phyloP scores from a whole-genome alignment of 345 rosid genomes.

The Noccaea bulbosa region DNA sequence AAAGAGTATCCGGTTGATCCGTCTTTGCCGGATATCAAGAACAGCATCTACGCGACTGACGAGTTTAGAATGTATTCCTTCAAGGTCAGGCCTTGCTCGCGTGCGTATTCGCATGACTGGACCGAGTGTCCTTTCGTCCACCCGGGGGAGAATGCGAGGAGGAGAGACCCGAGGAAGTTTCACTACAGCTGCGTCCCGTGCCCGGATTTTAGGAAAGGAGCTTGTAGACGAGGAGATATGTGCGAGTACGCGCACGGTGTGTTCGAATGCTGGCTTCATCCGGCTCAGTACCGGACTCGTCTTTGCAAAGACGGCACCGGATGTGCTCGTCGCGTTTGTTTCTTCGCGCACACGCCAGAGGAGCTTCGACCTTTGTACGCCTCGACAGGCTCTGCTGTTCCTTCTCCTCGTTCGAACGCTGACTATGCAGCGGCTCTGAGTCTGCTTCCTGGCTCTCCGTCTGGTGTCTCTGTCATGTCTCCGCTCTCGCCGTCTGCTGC shows the following conservation, averaged over 20 bases:
- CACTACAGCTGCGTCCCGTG: slow-evolving; percentile 98
- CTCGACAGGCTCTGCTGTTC: slow-evolving; percentile 92
- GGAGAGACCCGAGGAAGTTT: slow-evolving; percentile 96
- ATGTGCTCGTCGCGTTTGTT: slow-evolving; percentile 90
- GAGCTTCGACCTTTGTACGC: slow-evolving; percentile 88
- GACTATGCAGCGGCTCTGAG: slow-evolving; percentile 82
- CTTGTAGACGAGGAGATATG: slow-evolving; percentile 93
- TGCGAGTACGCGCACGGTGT: slow-evolving; percentile 99
- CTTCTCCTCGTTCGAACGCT: slow-evolving; percentile 76
- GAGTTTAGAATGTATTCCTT: slow-evolving; percentile 97
- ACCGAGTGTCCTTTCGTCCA: slow-evolving; percentile 98
- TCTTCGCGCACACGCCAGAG: slow-evolving; percentile 90
- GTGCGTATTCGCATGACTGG: slow-evolving; percentile 99
- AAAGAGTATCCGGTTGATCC: slow-evolving; percentile 93
- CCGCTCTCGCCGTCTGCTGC: slow-evolving; percentile 86
- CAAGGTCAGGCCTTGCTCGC: slow-evolving; percentile 92
- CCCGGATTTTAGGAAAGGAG: slow-evolving; percentile 92
- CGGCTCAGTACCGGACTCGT: slow-evolving; percentile 92
- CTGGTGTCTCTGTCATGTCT: slow-evolving; percentile 76
- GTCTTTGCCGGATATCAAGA: slow-evolving; percentile 93
- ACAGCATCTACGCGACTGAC: slow-evolving; percentile 89
- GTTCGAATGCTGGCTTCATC: slow-evolving; percentile 98
- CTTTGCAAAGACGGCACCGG: slow-evolving; percentile 89
- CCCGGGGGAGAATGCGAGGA: slow-evolving; percentile 95
- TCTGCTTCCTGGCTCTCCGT: slow-evolving; percentile 83